Percentiles rank a stretch among this genome's conserved stretches.
Conservation (phyloP, 345 rosid genomes). For the Erodium maritimum region DNA sequence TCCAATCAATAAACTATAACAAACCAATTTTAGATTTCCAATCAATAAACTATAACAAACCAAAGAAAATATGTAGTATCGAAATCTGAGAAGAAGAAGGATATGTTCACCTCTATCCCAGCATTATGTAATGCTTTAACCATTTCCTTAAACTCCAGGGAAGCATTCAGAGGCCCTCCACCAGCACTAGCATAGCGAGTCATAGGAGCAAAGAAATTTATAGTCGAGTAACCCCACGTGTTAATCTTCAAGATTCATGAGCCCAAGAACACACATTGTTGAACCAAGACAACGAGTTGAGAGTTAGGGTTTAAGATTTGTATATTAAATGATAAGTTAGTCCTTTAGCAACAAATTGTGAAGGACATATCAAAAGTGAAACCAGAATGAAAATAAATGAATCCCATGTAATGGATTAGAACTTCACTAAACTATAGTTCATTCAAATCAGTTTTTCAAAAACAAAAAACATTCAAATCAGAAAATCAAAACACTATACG, state of each 20-base stretch:
- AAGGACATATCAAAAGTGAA: too few species aligned
- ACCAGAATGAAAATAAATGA: too few species aligned
- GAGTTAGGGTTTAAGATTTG: background rate
- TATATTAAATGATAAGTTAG: too few species aligned
- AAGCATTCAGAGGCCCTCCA: conserved; percentile 73
- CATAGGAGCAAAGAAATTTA: conserved; percentile 97
- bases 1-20: conserved; percentile 7
- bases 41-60: too few species aligned
- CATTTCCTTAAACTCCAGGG: conserved; percentile 82
- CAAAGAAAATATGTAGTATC: background rate
- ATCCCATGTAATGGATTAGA: background rate
- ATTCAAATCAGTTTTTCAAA: too few species aligned
- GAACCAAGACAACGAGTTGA: background rate
- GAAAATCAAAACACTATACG: background rate
- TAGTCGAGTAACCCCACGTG: conserved; percentile 97
- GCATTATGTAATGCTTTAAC: conserved; percentile 84
- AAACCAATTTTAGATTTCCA: too few species aligned
- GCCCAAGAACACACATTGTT: background rate
- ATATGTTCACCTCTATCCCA: conserved; percentile 67
- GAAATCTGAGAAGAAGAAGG: conserved; percentile 2
- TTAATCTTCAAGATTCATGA: conserved; percentile 41
- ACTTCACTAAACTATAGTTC: background rate
- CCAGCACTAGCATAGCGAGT: conserved; percentile 83
- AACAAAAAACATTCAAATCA: background rate
- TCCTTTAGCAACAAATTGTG: too few species aligned